phyloP scores from a whole-genome alignment of 352 stramenopile genomes.

The Thalassiosira delicatula region DNA sequence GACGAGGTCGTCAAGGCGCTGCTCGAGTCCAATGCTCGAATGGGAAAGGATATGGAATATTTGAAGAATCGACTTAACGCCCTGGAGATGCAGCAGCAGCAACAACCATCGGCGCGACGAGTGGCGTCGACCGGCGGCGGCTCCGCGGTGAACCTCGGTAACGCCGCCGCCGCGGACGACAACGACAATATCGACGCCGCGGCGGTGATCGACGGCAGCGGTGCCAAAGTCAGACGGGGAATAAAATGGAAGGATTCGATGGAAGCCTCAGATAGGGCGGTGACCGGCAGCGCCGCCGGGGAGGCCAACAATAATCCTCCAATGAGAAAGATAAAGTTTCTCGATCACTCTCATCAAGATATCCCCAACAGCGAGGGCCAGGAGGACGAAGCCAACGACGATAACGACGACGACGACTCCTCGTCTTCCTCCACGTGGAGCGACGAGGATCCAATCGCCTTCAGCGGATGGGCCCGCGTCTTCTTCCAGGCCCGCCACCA shows the following conservation, averaged over 20 bases:
- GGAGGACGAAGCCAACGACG: background rate
- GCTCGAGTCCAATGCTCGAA: conserved; percentile 11
- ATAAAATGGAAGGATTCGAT: too few relatives aligned
- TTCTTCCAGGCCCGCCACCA: conserved; percentile 60
- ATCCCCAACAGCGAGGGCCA: background rate
- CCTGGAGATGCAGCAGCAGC: conserved; percentile 9
- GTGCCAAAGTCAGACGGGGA: too few relatives aligned
- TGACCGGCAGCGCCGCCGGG: too few relatives aligned
- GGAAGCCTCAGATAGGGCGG: too few relatives aligned
- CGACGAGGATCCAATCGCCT: background rate
- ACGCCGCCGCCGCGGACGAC: background rate
- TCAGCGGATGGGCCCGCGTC: conserved; percentile 37
- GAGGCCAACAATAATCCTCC: conserved; percentile 28
- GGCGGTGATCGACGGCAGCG: background rate
- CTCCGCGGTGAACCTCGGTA: background rate
- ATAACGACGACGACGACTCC: background rate
- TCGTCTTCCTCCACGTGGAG: background rate
- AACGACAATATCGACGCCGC: background rate
- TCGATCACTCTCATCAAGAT: background rate
- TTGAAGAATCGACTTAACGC: conserved; percentile 15
- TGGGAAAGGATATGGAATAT: conserved; percentile 22
- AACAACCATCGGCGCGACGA: too few relatives aligned
- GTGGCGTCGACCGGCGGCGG: too few relatives aligned
- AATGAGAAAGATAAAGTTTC: conserved; percentile 39
- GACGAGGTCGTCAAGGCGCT: background rate